phyloP scores from a whole-genome alignment of 2,329 filamentous ascomycete species.

The Clonostachys sp. region DNA sequence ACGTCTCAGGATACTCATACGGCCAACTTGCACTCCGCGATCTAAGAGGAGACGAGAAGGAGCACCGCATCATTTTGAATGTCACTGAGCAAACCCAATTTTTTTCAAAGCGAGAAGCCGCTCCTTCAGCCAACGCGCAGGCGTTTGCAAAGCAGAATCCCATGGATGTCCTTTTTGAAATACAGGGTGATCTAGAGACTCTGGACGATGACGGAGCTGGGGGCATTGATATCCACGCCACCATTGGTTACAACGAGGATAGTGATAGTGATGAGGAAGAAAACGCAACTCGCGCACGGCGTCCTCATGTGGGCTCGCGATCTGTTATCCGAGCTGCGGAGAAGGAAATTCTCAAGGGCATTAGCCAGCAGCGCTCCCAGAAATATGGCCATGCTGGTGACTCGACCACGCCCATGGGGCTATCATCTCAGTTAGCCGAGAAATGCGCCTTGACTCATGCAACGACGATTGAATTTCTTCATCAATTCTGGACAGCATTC shows the following conservation, averaged over 20 bases:
- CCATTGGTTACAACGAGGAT: conserved; percentile 66
- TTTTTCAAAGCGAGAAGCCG: conserved; percentile 59
- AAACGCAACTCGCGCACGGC: conserved; percentile 24
- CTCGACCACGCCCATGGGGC: conserved; percentile 54
- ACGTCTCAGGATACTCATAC: conserved; percentile 45
- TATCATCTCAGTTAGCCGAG: conserved; percentile 49
- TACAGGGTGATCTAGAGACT: conserved; percentile 58
- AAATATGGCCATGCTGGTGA: conserved; percentile 42
- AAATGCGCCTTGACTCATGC: conserved; percentile 72
- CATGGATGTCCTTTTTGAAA: conserved; percentile 56
- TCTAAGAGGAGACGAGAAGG: conserved; percentile 67
- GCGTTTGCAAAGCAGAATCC: conserved; percentile 69
- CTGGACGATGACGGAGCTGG: conserved; percentile 41
- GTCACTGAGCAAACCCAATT: conserved; percentile 85
- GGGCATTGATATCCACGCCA: conserved; percentile 56
- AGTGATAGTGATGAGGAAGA: conserved; percentile 52
- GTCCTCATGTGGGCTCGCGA: conserved; percentile 63
- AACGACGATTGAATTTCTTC: conserved; percentile 91
- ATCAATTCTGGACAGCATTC: conserved; percentile 94
- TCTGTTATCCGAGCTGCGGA: conserved; percentile 60
- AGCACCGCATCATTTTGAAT: conserved; percentile 77
- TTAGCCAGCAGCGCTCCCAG: conserved; percentile 57
- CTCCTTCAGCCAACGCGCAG: conserved; percentile 34
- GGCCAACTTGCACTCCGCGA: conserved; percentile 75
- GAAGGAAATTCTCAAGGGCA: conserved; percentile 60